These are phyloP conservation scores for Arabidopsis arenosa DNA, from an alignment of 345 rosid species.

Conservation along the genomic window DNA sequence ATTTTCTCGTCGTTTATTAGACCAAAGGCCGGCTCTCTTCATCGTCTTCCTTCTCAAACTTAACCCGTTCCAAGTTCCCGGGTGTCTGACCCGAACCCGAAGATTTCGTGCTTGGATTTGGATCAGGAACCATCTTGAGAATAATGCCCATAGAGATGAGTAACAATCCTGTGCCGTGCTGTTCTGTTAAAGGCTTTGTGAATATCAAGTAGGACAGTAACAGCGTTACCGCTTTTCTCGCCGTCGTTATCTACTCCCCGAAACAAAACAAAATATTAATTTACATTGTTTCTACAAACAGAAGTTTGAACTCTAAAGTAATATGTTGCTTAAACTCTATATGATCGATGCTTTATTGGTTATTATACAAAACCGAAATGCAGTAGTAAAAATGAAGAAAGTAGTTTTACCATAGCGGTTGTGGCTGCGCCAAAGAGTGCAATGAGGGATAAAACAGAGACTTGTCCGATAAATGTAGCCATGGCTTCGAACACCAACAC, in stretches of 20 bases:
- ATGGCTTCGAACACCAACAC: slow-evolving; percentile 84
- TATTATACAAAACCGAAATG: background rate
- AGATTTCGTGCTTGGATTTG: slow-evolving; percentile 41
- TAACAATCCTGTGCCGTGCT: slow-evolving; percentile 77
- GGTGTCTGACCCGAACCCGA: slow-evolving; percentile 26
- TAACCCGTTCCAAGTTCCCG: slow-evolving; percentile 29
- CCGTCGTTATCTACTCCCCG: slow-evolving; percentile 72
- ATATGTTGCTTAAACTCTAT: background rate
- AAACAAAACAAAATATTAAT: background rate
- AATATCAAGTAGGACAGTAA: slow-evolving; percentile 79
- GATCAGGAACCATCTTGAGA: slow-evolving; percentile 80
- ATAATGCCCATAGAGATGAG: slow-evolving; percentile 80
- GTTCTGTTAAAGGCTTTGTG: slow-evolving; percentile 89
- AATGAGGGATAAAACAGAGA: slow-evolving; percentile 79
- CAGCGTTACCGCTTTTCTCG: slow-evolving; percentile 80
- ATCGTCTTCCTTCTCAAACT: slow-evolving; percentile 38
- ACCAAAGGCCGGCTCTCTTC: slow-evolving; percentile 68
- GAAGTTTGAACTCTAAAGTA: background rate
- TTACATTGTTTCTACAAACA: background rate
- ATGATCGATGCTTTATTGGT: background rate
- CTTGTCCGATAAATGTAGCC: slow-evolving; percentile 89
- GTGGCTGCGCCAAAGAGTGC: slow-evolving; percentile 89
- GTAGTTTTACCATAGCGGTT: slow-evolving; percentile 75
- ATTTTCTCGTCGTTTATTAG: slow-evolving; percentile 32
- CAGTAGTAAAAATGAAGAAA: background rate